Evolutionary conservation across 306 rosid genomes (phyloP).

Genomic region (Alnus glutinosa): DNA sequence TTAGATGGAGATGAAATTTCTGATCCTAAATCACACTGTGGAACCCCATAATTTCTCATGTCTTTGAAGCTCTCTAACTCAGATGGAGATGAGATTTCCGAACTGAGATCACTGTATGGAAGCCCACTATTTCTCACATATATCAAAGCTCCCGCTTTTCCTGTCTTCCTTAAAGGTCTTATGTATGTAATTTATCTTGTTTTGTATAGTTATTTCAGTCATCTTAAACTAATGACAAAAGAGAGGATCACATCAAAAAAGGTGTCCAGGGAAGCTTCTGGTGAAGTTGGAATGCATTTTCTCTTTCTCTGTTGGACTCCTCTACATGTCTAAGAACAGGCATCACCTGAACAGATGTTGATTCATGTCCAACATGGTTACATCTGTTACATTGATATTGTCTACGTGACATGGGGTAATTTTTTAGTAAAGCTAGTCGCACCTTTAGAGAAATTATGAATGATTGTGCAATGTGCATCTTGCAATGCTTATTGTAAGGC

Average conservation of each 20-base stretch:
- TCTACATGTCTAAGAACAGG: slow-evolving; percentile 2
- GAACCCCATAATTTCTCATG: background rate
- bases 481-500: background rate
- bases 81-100: slow-evolving; percentile 21
- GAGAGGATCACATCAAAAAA: background rate
- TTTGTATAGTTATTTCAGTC: background rate
- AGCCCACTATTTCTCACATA: background rate
- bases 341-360: background rate
- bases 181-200: background rate
- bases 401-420: background rate
- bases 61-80: slow-evolving; percentile 17
- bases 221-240: background rate
- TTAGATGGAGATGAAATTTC: slow-evolving; percentile 22
- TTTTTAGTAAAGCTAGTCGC: background rate
- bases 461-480: slow-evolving; percentile 8
- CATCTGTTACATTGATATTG: background rate
- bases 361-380: background rate
- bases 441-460: slow-evolving; percentile 11
- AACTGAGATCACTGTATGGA: slow-evolving; percentile 6
- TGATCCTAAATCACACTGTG: slow-evolving; percentile 2
- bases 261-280: background rate
- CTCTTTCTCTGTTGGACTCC: background rate
- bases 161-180: background rate
- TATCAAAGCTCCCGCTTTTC: background rate
- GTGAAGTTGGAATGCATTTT: background rate